These are phyloP conservation scores for Pachysandra terminalis DNA, from an alignment of 164 flowering plant species.

Conservation along the genomic window DNA sequence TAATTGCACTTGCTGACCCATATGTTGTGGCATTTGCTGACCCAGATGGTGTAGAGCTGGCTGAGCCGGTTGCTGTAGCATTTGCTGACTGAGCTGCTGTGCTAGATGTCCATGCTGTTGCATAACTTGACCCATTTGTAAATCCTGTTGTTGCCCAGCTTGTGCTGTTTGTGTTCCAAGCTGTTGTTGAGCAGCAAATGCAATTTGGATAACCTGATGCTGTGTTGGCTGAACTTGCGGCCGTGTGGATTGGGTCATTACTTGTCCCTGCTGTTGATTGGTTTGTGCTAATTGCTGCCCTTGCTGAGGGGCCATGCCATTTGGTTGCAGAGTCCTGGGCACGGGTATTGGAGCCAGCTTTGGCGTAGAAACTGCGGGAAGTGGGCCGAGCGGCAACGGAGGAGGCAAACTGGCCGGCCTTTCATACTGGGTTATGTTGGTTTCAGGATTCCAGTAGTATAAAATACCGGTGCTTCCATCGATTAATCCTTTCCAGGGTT, in stretches of 20 bases:
- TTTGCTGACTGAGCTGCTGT: conserved; percentile 21
- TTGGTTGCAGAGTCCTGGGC: conserved; percentile 29
- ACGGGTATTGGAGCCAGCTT: conserved; percentile 46
- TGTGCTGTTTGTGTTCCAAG: conserved; percentile 22
- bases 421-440: conserved; percentile 71
- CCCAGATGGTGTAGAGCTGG: conserved; percentile 26
- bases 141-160: conserved; percentile 20
- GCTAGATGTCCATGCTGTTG: conserved; percentile 35
- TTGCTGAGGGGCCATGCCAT: conserved; percentile 30
- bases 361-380: conserved; percentile 42
- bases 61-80: conserved; percentile 29
- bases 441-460: conserved; percentile 74
- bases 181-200: conserved; percentile 21
- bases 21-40: conserved; percentile 34
- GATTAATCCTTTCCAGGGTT: conserved; percentile 89
- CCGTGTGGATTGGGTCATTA: conserved; percentile 23
- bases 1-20: conserved; percentile 26
- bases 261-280: conserved; percentile 37
- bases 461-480: conserved; percentile 71
- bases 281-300: conserved; percentile 25
- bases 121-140: conserved; percentile 17
- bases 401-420: conserved; percentile 45
- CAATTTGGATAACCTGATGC: conserved; percentile 22
- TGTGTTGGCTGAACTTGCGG: conserved; percentile 33
- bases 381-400: conserved; percentile 41